phyloP scores from a whole-genome alignment of 305 asterid species.

The Fraxinus angustifolia region DNA sequence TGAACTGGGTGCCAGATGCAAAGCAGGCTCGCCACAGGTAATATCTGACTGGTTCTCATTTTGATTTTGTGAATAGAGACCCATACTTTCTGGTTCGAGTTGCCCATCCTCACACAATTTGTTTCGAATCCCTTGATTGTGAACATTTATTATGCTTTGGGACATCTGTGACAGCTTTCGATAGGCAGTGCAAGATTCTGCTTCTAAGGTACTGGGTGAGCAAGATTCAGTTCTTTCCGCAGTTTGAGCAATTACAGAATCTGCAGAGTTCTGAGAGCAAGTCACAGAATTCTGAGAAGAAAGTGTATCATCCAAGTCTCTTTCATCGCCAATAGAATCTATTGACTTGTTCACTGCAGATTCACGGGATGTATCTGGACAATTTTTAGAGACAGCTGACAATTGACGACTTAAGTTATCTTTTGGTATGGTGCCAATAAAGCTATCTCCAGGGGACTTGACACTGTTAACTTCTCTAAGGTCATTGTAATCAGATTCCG shows the following conservation, averaged over 20 bases:
- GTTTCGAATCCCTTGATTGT: conserved; percentile 33
- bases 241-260: conserved; percentile 46
- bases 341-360: conserved; percentile 34
- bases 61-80: conserved; percentile 36
- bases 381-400: conserved; percentile 35
- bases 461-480: conserved; percentile 33
- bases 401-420: conserved; percentile 34
- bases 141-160: conserved; percentile 41
- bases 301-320: conserved; percentile 53
- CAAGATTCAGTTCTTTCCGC: conserved; percentile 49
- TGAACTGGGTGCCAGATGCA: conserved; percentile 28
- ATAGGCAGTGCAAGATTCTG: conserved; percentile 43
- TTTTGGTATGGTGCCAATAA: conserved; percentile 27
- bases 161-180: conserved; percentile 59
- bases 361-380: conserved; percentile 42
- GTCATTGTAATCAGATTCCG: conserved; percentile 31
- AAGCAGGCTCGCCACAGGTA: conserved; percentile 26
- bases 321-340: conserved; percentile 43
- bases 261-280: conserved; percentile 60
- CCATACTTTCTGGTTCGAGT: conserved; percentile 31
- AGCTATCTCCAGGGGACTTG: conserved; percentile 31
- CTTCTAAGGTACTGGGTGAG: conserved; percentile 43
- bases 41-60: conserved; percentile 27
- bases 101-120: conserved; percentile 22
- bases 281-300: conserved; percentile 66